A percentile compares a stretch with the other conserved stretches of the same genome.
Evolutionary conservation across 352 stramenopile genomes (phyloP).

Genomic region (Globisporangium heterothallicum): DNA sequence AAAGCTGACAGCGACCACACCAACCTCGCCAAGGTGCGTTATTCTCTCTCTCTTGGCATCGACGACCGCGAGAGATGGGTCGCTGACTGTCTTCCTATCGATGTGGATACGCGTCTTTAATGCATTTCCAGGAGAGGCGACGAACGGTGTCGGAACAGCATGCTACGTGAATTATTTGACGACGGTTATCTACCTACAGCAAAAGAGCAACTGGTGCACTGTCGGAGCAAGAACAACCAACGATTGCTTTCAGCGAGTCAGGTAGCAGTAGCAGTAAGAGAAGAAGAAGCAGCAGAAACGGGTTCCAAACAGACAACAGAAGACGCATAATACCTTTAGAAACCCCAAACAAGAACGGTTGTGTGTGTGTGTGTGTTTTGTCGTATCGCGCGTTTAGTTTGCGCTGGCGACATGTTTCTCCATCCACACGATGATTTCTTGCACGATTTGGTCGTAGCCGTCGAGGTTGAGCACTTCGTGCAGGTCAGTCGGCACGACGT

Average conservation of each 20-base stretch:
- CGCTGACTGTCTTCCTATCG: no score
- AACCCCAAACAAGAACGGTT: background rate
- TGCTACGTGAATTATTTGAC: slow-evolving; percentile 48
- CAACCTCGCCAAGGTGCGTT: background rate
- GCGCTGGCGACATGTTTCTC: no score
- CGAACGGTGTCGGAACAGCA: slow-evolving; percentile 10
- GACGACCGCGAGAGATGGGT: no score
- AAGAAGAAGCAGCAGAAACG: background rate
- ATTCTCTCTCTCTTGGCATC: no score
- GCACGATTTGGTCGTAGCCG: slow-evolving; percentile 23
- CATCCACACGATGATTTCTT: slow-evolving; percentile 31
- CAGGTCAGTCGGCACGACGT: slow-evolving; percentile 23
- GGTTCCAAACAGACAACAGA: slow-evolving; percentile 8
- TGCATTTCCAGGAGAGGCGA: background rate
- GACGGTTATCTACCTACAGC: slow-evolving; percentile 47
- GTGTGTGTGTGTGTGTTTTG: background rate
- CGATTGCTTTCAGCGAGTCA: background rate
- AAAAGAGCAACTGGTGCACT: slow-evolving; percentile 52
- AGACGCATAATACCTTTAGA: slow-evolving; percentile 4
- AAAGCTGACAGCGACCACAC: background rate
- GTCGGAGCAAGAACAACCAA: slow-evolving; percentile 14
- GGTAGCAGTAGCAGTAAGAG: no score
- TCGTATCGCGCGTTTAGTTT: no score
- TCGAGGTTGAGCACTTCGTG: slow-evolving; percentile 44
- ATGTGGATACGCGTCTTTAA: no score